Percentiles rank a stretch among this genome's conserved stretches.
These are phyloP conservation scores for Trichoderma sp. DNA, from an alignment of 2,329 filamentous ascomycete genomes.

Conservation along the genomic window DNA sequence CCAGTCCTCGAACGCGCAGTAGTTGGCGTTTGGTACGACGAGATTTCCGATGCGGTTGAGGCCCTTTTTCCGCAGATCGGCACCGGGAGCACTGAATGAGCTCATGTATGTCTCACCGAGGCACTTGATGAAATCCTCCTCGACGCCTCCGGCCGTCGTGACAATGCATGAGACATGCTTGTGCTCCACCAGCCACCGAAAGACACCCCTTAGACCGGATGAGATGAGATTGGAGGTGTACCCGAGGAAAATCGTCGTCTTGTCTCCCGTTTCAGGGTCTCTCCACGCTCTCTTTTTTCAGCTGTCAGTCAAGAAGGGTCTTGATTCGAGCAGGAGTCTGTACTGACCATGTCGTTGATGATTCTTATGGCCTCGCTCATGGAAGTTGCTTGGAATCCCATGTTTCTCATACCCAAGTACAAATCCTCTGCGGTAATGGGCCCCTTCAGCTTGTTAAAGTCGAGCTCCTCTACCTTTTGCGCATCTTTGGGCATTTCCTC, in stretches of 20 bases:
- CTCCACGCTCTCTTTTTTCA: slow-evolving; percentile 66
- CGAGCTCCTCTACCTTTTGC: slow-evolving; percentile 84
- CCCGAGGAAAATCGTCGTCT: slow-evolving; percentile 92
- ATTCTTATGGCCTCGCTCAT: slow-evolving; percentile 87
- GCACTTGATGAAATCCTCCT: slow-evolving; percentile 99
- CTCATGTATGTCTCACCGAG: slow-evolving; percentile 92
- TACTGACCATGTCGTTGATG: slow-evolving; percentile 88
- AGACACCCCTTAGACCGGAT: slow-evolving; percentile 85
- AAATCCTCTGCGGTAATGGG: slow-evolving; percentile 86
- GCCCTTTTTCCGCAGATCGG: slow-evolving; percentile 77
- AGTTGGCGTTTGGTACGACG: slow-evolving; percentile 90
- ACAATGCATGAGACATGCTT: slow-evolving; percentile 91
- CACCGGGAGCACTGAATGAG: slow-evolving; percentile 76
- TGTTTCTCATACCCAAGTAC: slow-evolving; percentile 76
- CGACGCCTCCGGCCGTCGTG: slow-evolving; percentile 90
- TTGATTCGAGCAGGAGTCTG: not conserved
- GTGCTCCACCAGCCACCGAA: slow-evolving; percentile 92
- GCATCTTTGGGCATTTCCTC: slow-evolving; percentile 76
- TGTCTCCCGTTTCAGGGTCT: slow-evolving; percentile 75
- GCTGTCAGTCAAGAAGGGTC: not conserved
- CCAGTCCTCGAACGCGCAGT: slow-evolving; percentile 98
- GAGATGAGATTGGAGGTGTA: slow-evolving; percentile 98
- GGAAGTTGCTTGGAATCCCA: slow-evolving; percentile 73
- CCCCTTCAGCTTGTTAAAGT: slow-evolving; percentile 81
- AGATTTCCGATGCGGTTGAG: slow-evolving; percentile 96